Conservation (phyloP, 768 basidiomycete species). For the Pleurotus tuoliensis region DNA sequence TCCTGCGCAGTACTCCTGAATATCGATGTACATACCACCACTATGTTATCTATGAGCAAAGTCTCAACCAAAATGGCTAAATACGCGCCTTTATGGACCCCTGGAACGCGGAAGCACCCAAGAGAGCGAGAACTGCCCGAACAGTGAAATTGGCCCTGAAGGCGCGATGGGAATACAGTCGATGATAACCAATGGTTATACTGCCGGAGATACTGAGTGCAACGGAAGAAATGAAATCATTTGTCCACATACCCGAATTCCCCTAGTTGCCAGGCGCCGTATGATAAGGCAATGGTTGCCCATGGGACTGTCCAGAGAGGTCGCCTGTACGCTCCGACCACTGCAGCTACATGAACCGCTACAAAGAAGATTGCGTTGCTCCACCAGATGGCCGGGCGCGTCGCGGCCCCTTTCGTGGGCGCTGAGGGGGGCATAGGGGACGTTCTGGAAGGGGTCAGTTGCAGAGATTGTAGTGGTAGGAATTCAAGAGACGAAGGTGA, state of each 20-base stretch:
- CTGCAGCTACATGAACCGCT: slow-evolving; percentile 52
- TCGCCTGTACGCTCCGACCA: slow-evolving; percentile 44
- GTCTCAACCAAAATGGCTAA: neutral
- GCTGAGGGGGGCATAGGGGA: neutral
- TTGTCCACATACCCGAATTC: slow-evolving; percentile 55
- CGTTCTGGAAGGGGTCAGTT: neutral
- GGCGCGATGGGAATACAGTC: slow-evolving; percentile 73
- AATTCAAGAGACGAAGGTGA: neutral
- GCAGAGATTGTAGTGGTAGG: neutral
- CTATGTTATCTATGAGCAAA: slow-evolving; percentile 19
- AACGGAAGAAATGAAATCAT: neutral
- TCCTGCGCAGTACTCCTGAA: neutral
- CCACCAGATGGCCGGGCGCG: slow-evolving; percentile 52
- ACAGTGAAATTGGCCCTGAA: slow-evolving; percentile 57
- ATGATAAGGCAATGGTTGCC: slow-evolving; percentile 46
- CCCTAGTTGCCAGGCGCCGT: slow-evolving; percentile 65
- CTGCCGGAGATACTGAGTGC: slow-evolving; percentile 27
- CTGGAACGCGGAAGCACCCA: slow-evolving; percentile 75
- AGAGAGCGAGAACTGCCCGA: slow-evolving; percentile 52
- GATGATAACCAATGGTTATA: slow-evolving; percentile 74
- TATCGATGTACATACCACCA: slow-evolving; percentile 44
- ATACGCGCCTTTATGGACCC: slow-evolving; percentile 67
- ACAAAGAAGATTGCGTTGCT: slow-evolving; percentile 56
- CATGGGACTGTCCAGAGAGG: slow-evolving; percentile 42
- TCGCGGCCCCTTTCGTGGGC: neutral